Evolutionary conservation across 306 rosid genomes (phyloP).

Genomic region (Prunus armeniaca): DNA sequence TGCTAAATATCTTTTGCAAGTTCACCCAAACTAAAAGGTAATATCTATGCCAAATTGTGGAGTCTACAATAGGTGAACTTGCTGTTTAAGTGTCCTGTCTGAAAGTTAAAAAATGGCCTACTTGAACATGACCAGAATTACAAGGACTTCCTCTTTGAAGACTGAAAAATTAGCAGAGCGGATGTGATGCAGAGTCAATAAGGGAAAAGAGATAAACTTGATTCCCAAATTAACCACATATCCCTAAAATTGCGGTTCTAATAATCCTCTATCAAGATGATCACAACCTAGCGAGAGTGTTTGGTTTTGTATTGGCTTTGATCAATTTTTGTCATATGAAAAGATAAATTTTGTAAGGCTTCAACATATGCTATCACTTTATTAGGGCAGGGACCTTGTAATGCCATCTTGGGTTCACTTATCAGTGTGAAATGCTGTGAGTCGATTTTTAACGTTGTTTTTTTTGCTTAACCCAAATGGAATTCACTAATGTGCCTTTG

Average conservation of each 20-base stretch:
- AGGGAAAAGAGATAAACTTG: neutral
- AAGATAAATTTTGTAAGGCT: neutral
- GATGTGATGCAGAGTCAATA: neutral
- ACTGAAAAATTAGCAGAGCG: neutral
- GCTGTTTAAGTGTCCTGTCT: neutral
- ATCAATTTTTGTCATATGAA: neutral
- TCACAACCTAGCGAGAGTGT: neutral
- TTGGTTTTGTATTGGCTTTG: neutral
- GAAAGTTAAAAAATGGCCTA: neutral
- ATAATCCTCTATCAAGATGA: neutral
- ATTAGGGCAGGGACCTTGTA: neutral
- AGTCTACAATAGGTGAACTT: neutral
- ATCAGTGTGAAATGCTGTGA: neutral
- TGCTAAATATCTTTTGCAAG: neutral
- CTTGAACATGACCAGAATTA: neutral
- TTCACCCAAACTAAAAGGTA: neutral
- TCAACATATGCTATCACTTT: neutral
- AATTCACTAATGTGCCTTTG: neutral
- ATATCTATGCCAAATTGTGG: neutral
- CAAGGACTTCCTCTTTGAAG: neutral
- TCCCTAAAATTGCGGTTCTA: neutral
- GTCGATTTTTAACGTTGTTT: neutral
- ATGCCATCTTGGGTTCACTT: neutral
- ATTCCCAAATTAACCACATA: neutral
- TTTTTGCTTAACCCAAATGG: neutral